Percentiles rank a stretch among this genome's conserved stretches.
phyloP scores from a whole-genome alignment of 768 basidiomycete species.

The Tricholoma hemisulphureum region DNA sequence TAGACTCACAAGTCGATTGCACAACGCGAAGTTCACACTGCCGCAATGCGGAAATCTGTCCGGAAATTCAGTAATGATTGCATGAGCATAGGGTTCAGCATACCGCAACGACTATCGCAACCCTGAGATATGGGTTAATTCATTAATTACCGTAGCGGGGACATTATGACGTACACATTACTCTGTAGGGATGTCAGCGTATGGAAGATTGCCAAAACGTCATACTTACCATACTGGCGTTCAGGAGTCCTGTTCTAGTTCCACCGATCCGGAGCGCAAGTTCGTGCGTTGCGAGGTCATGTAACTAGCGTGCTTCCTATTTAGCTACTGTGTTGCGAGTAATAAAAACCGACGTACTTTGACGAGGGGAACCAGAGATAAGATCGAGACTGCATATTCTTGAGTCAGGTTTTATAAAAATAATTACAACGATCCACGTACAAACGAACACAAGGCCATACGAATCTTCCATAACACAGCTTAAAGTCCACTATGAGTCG shows the following conservation, averaged over 20 bases:
- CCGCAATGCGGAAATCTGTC: conserved; percentile 70
- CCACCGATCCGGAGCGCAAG: conserved; percentile 75
- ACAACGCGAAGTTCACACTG: conserved; percentile 82
- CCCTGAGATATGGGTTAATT: conserved; percentile 29
- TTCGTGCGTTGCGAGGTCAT: conserved; percentile 75
- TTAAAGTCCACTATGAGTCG: conserved; percentile 52
- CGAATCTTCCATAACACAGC: conserved; percentile 44
- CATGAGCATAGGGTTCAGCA: neutral
- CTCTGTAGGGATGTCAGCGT: conserved; percentile 39
- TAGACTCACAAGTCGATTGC: conserved; percentile 67
- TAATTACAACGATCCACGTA: conserved; percentile 20
- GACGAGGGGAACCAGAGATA: conserved; percentile 77
- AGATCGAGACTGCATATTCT: conserved; percentile 49
- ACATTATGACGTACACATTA: conserved; percentile 53
- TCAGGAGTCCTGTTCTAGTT: conserved; percentile 72
- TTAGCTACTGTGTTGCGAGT: neutral
- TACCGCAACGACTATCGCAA: conserved; percentile 73
- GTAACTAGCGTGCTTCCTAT: conserved; percentile 43
- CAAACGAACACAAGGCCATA: conserved; percentile 62
- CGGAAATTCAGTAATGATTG: neutral
- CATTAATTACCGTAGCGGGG: neutral
- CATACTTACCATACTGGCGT: conserved; percentile 69
- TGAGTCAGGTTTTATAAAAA: neutral
- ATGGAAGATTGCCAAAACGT: conserved; percentile 2
- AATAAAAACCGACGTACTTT: conserved; percentile 44